Percentiles rank a stretch among this genome's conserved stretches.
These are phyloP conservation scores for Garcileccinum viscosum DNA, from an alignment of 1,284 basidiomycete species.

Conservation along the genomic window DNA sequence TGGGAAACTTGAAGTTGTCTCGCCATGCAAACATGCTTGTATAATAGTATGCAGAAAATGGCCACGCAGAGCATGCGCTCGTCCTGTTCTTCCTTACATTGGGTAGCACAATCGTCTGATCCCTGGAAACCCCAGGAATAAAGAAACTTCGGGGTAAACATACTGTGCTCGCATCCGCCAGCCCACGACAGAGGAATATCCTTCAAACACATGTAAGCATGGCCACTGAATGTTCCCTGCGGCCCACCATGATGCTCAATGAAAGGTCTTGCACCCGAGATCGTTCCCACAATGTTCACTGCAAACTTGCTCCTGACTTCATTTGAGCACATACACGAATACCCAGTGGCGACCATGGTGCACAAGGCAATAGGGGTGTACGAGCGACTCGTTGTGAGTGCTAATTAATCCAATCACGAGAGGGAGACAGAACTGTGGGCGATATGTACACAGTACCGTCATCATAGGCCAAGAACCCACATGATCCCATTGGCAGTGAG, in stretches of 20 bases:
- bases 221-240: background rate
- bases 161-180: constrained; percentile 85
- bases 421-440: background rate
- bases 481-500: constrained; percentile 86
- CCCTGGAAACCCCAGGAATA: constrained; percentile 73
- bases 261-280: constrained; percentile 86
- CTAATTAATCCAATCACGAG: background rate
- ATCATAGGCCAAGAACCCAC: constrained; percentile 64
- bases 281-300: constrained; percentile 87
- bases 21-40: no score
- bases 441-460: background rate
- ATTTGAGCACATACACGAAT: constrained; percentile 86
- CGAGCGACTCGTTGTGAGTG: constrained; percentile 76
- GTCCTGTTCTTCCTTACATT: no score
- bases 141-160: constrained; percentile 76
- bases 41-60: no score
- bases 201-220: constrained; percentile 74
- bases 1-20: no score
- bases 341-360: constrained; percentile 90
- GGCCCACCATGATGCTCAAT: background rate
- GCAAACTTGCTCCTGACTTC: constrained; percentile 78
- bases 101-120: no score
- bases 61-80: no score
- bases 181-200: constrained; percentile 86
- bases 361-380: constrained; percentile 97